Evolutionary conservation across 805 yeast genomes (phyloP).

Genomic region (Metschnikowia kofuensis): DNA sequence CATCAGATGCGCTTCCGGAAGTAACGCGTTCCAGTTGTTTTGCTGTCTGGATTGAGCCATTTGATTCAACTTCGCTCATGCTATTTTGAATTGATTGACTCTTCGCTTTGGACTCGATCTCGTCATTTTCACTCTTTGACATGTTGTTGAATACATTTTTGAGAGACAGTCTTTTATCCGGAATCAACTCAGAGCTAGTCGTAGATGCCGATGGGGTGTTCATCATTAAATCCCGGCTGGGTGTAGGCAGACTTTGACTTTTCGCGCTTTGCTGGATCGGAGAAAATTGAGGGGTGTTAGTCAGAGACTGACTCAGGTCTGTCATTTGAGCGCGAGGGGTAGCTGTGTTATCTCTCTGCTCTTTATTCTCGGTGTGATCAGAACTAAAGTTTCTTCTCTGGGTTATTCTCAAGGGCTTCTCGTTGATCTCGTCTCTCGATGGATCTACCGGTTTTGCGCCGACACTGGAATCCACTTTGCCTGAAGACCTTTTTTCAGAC

Average conservation of each 20-base stretch:
- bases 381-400: conserved; percentile 1
- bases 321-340: not conserved
- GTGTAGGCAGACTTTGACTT: conserved; percentile 7
- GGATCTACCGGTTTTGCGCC: not conserved
- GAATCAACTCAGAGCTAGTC: not conserved
- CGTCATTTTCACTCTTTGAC: not conserved
- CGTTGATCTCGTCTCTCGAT: conserved; percentile 1
- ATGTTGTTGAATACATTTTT: not conserved
- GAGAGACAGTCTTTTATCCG: not conserved
- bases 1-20: not conserved
- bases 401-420: conserved; percentile 13
- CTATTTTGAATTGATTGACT: not conserved
- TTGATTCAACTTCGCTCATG: not conserved
- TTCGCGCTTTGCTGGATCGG: conserved; percentile 2
- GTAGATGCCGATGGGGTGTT: not conserved
- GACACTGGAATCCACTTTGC: not conserved
- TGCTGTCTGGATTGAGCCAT: not conserved
- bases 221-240: not conserved
- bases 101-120: not conserved
- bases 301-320: not conserved
- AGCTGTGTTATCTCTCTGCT: not conserved
- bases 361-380: not conserved
- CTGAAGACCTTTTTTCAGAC: conserved; percentile 1
- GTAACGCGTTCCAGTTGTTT: not conserved
- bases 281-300: conserved; percentile 1